phyloP scores from a whole-genome alignment of 306 rosid genomes.

The Vigna hirtella region DNA sequence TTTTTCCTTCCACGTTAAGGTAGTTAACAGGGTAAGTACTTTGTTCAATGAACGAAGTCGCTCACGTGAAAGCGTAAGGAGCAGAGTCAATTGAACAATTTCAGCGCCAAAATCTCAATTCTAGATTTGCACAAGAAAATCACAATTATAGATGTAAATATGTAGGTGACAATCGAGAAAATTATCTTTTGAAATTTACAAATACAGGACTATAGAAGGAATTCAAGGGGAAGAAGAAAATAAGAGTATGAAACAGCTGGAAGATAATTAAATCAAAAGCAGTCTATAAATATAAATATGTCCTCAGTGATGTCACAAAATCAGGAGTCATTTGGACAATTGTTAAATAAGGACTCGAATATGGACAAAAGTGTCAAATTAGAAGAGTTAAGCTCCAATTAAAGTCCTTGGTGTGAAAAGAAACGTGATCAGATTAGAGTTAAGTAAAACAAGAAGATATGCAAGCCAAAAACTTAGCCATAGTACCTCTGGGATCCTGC shows the following conservation, averaged over 20 bases:
- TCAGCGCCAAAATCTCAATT: not conserved
- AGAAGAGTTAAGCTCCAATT: slow-evolving; percentile 39
- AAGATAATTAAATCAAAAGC: slow-evolving; percentile 12
- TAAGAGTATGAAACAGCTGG: slow-evolving; percentile 13
- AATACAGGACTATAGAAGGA: slow-evolving; percentile 10
- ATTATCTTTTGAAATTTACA: slow-evolving; percentile 25
- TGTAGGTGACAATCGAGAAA: slow-evolving; percentile 36
- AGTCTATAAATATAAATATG: not conserved
- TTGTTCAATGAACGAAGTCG: slow-evolving; percentile 10
- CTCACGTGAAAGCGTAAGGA: slow-evolving; percentile 24
- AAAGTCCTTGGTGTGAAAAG: slow-evolving; percentile 44
- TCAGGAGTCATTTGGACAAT: slow-evolving; percentile 31
- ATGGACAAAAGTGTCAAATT: slow-evolving; percentile 41
- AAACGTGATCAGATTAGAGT: slow-evolving; percentile 30
- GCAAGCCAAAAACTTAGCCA: slow-evolving; percentile 23
- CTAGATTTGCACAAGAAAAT: slow-evolving; percentile 24
- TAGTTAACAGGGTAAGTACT: not conserved
- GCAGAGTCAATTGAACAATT: slow-evolving; percentile 5
- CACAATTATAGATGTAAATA: not conserved
- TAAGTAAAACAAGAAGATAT: slow-evolving; percentile 25
- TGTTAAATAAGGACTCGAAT: slow-evolving; percentile 35
- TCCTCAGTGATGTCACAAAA: slow-evolving; percentile 28
- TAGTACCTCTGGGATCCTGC: slow-evolving; percentile 27
- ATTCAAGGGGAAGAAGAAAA: not conserved
- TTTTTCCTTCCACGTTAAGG: slow-evolving; percentile 25